These are phyloP conservation scores for Lachnellula cervina DNA, from an alignment of 2,329 filamentous ascomycete species.

Conservation along the genomic window DNA sequence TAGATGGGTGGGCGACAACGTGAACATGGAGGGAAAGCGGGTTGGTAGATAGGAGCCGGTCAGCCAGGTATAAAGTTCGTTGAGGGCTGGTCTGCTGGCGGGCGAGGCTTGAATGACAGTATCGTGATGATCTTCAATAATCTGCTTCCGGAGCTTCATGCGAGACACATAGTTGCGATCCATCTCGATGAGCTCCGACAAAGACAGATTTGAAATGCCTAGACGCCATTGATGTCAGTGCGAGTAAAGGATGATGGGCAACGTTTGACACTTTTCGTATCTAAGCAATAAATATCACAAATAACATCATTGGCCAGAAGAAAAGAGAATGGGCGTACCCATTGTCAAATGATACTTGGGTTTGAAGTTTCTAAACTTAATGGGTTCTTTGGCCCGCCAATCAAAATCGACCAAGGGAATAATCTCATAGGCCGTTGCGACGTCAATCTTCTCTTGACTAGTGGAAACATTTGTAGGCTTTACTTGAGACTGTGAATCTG, in stretches of 20 bases:
- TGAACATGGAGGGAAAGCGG: slow-evolving; percentile 52
- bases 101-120: slow-evolving; percentile 37
- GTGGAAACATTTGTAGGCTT: too few species aligned
- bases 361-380: slow-evolving; percentile 54
- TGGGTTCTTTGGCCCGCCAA: slow-evolving; percentile 45
- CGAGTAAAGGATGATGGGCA: too few species aligned
- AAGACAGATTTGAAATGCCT: slow-evolving; percentile 48
- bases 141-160: slow-evolving; percentile 42
- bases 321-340: slow-evolving; percentile 37
- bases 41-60: slow-evolving; percentile 49
- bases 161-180: slow-evolving; percentile 54
- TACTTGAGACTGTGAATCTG: too few species aligned
- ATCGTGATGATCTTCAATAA: slow-evolving; percentile 41
- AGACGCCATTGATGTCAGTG: not conserved
- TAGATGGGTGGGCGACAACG: slow-evolving; percentile 32
- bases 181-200: slow-evolving; percentile 52
- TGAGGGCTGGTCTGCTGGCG: slow-evolving; percentile 40
- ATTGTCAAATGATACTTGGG: slow-evolving; percentile 60
- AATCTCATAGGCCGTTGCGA: slow-evolving; percentile 3
- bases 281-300: too few species aligned
- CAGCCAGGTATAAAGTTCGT: slow-evolving; percentile 54
- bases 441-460: not conserved
- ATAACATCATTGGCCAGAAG: too few species aligned
- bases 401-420: slow-evolving; percentile 44
- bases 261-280: too few species aligned